Evolutionary conservation across 176 grass and related monocot species (phyloP).

Genomic region (Aegilops speltoides): DNA sequence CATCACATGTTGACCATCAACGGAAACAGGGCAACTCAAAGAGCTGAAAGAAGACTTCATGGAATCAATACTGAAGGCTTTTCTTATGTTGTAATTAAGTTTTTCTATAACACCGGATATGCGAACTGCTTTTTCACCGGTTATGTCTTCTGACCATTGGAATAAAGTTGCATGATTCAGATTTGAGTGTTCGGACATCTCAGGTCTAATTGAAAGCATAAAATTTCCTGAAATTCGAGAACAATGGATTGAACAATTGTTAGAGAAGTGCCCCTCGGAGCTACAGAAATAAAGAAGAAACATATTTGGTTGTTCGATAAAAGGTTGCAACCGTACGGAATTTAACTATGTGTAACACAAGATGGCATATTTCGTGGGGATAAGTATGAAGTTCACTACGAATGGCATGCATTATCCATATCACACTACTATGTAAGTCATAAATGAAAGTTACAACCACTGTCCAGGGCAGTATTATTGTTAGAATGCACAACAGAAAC

Average conservation of each 20-base stretch:
- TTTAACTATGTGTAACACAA: slow-evolving; percentile 14
- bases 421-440: not conserved
- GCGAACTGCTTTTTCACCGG: slow-evolving; percentile 51
- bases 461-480: not conserved
- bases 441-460: slow-evolving; percentile 14
- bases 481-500: not conserved
- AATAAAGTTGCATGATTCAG: slow-evolving; percentile 31
- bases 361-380: not conserved
- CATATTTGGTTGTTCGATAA: slow-evolving; percentile 1
- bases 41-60: slow-evolving; percentile 78
- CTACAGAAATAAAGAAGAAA: slow-evolving; percentile 5
- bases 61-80: slow-evolving; percentile 58
- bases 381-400: slow-evolving; percentile 4
- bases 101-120: slow-evolving; percentile 74
- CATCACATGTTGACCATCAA: slow-evolving; percentile 45
- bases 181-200: slow-evolving; percentile 45
- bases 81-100: slow-evolving; percentile 78
- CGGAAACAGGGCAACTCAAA: slow-evolving; percentile 63
- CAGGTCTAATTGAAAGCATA: slow-evolving; percentile 75
- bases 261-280: not conserved
- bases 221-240: slow-evolving; percentile 72
- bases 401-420: slow-evolving; percentile 17
- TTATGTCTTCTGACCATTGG: slow-evolving; percentile 81
- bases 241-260: slow-evolving; percentile 11
- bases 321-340: not conserved